Evolutionary conservation across 1,284 basidiomycete genomes (phyloP).

Genomic region (Sporisorium graminicola): DNA sequence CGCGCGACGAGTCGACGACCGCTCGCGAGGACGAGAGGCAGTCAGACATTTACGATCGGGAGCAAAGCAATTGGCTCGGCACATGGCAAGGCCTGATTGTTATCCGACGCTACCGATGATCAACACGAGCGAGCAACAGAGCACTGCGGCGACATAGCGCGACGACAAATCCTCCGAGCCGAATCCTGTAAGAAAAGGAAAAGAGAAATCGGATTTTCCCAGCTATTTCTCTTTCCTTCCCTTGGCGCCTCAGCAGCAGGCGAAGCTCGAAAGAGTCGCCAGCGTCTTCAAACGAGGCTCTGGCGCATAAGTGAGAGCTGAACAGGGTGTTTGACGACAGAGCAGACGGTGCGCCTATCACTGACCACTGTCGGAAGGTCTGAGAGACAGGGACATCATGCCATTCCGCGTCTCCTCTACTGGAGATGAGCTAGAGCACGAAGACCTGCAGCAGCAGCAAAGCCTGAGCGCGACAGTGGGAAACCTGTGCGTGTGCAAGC

Average conservation of each 20-base stretch:
- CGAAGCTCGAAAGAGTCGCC: slow-evolving; percentile 1
- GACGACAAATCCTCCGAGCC: background rate
- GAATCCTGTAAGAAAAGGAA: background rate
- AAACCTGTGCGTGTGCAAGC: background rate
- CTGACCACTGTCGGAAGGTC: background rate
- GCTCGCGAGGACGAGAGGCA: background rate
- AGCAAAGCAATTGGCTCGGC: background rate
- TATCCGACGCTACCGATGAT: background rate
- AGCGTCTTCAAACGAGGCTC: slow-evolving; percentile 4
- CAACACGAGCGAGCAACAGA: background rate
- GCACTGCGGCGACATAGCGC: slow-evolving; percentile 5
- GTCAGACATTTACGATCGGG: background rate
- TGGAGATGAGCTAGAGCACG: background rate
- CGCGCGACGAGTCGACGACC: background rate
- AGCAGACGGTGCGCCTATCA: slow-evolving; percentile 1
- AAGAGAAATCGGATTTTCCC: slow-evolving; percentile 11
- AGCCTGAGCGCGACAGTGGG: background rate
- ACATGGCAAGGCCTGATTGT: background rate
- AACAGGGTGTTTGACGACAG: too few relatives aligned
- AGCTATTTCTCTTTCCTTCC: background rate
- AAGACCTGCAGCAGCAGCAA: background rate
- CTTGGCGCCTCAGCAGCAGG: slow-evolving; percentile 1
- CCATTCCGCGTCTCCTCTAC: background rate
- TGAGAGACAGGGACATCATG: background rate
- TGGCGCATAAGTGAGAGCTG: slow-evolving; percentile 27